Percentiles rank a stretch among this genome's conserved stretches.
These are phyloP conservation scores for Amanita subjunquillea DNA, from an alignment of 768 basidiomycete genomes.

Conservation along the genomic window DNA sequence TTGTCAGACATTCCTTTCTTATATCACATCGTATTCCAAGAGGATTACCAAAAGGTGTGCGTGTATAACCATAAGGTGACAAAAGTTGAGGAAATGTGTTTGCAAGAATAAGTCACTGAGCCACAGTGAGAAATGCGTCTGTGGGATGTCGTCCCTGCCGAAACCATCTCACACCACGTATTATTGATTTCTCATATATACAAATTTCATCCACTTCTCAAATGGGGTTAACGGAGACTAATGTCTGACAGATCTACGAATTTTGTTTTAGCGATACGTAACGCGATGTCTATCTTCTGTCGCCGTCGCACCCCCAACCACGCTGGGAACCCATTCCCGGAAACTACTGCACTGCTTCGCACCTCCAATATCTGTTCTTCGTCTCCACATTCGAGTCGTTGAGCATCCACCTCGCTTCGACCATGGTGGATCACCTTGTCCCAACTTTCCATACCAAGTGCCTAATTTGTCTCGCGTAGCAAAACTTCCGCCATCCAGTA, in stretches of 20 bases:
- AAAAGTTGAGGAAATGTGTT: too few relatives aligned
- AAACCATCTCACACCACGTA: too few relatives aligned
- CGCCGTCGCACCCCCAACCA: background rate
- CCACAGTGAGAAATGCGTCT: too few relatives aligned
- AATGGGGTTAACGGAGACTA: background rate
- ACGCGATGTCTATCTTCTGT: background rate
- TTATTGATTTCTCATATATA: background rate
- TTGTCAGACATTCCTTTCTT: background rate
- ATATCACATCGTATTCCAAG: background rate
- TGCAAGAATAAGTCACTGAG: too few relatives aligned
- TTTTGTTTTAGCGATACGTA: background rate
- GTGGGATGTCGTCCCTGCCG: too few relatives aligned
- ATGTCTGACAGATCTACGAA: background rate
- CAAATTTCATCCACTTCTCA: background rate
- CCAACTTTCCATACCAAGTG: too few relatives aligned
- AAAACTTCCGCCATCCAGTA: too few relatives aligned
- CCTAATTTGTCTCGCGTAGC: too few relatives aligned
- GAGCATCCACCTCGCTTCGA: too few relatives aligned
- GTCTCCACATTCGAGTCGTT: too few relatives aligned
- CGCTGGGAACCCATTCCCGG: background rate
- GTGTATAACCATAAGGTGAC: background rate
- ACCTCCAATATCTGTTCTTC: background rate
- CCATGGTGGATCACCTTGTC: too few relatives aligned
- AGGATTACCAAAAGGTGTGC: background rate
- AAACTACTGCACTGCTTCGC: background rate